Percentiles rank a stretch among this genome's conserved stretches.
Conservation (phyloP, 768 basidiomycete genomes). For the Boletus huronensis region DNA sequence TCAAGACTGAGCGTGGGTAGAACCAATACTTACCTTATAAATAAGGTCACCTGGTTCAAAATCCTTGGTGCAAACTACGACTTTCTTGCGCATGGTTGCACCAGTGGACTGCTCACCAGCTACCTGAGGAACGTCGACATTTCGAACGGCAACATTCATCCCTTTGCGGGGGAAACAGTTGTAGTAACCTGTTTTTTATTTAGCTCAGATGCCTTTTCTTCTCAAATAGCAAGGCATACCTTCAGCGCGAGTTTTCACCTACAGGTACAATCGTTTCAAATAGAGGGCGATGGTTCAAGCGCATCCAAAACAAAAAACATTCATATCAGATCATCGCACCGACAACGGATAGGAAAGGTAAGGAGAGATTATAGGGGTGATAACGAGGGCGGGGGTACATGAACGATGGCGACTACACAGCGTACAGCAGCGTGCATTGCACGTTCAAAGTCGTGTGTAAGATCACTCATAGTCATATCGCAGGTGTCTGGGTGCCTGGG, state of each 20-base stretch:
- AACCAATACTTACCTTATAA: conserved; percentile 52
- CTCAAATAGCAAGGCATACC: conserved; percentile 51
- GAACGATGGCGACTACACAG: conserved; percentile 29
- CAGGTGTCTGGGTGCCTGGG: conserved; percentile 55
- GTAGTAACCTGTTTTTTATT: conserved; percentile 60
- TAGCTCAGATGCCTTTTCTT: conserved; percentile 11
- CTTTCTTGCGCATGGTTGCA: conserved; percentile 40
- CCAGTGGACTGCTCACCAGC: conserved; percentile 9
- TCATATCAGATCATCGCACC: conserved; percentile 58
- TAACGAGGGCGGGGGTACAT: conserved; percentile 22
- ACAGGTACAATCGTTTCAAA: conserved; percentile 17
- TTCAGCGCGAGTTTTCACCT: conserved; percentile 70
- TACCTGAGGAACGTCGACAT: conserved; percentile 24
- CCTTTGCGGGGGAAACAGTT: conserved; percentile 70
- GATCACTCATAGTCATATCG: conserved; percentile 34
- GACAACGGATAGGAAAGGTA: conserved; percentile 22
- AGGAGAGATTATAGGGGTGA: conserved; percentile 18
- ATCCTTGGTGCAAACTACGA: conserved; percentile 63
- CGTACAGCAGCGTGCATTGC: conserved; percentile 29
- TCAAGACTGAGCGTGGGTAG: background rate
- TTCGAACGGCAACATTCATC: conserved; percentile 63
- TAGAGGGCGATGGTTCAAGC: conserved; percentile 10
- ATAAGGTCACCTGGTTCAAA: conserved; percentile 69
- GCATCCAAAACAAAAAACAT: conserved; percentile 31
- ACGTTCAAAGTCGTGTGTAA: conserved; percentile 28